These are phyloP conservation scores for Cubamyces lactineus DNA, from an alignment of 768 basidiomycete species.

Conservation along the genomic window DNA sequence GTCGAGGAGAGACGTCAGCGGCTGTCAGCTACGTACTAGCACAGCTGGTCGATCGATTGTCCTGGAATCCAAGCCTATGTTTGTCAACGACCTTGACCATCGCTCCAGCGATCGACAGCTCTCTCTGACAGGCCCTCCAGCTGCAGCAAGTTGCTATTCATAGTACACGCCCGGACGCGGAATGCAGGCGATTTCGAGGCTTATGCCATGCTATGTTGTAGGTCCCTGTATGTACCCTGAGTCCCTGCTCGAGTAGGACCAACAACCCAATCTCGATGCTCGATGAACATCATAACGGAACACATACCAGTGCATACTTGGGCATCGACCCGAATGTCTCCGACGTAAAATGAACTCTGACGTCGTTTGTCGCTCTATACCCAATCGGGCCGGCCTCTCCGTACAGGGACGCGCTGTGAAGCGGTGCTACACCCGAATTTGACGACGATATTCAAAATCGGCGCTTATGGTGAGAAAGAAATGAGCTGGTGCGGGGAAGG, in stretches of 20 bases:
- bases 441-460: conserved; percentile 22
- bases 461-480: conserved; percentile 15
- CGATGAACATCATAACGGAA: background rate
- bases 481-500: background rate
- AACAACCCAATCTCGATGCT: conserved; percentile 16
- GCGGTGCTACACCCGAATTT: conserved; percentile 15
- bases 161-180: no score
- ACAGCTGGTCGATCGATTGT: no score
- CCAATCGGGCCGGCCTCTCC: background rate
- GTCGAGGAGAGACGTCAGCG: background rate
- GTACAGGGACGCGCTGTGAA: background rate
- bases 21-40: no score
- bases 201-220: no score
- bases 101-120: conserved; percentile 5
- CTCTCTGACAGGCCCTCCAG: background rate
- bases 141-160: no score
- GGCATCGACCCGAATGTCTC: no score
- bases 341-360: background rate
- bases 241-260: conserved; percentile 1
- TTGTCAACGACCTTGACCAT: no score
- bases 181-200: no score
- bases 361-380: background rate
- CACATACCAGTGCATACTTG: no score
- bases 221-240: no score
- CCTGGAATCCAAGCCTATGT: no score